These are phyloP conservation scores for Malus hybrid DNA, from an alignment of 331 rosid species.

Conservation along the genomic window DNA sequence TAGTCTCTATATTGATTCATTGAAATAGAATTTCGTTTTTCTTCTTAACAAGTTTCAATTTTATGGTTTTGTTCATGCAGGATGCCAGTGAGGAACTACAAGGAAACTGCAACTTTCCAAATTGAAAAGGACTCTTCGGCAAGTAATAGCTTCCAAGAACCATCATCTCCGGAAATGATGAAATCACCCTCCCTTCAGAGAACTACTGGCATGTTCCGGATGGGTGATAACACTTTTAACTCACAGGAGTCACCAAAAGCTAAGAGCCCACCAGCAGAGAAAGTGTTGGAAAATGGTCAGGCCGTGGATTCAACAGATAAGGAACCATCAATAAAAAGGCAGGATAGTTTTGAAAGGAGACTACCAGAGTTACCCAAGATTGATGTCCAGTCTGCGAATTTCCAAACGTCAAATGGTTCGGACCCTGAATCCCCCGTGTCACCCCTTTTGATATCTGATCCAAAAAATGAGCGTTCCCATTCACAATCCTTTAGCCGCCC, in stretches of 20 bases:
- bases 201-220: conserved; percentile 48
- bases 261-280: conserved; percentile 81
- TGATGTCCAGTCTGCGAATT: conserved; percentile 74
- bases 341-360: conserved; percentile 98
- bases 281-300: conserved; percentile 77
- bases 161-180: conserved; percentile 88
- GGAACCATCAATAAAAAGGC: conserved; percentile 88
- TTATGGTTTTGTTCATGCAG: conserved; percentile 32
- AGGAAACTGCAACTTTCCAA: conserved; percentile 84
- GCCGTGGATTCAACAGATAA: conserved; percentile 53
- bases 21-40: background rate
- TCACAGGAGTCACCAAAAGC: conserved; percentile 76
- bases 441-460: conserved; percentile 94
- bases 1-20: background rate
- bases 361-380: conserved; percentile 90
- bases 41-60: background rate
- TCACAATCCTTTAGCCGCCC: conserved; percentile 98
- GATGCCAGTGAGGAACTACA: conserved; percentile 83
- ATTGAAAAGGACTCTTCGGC: conserved; percentile 94
- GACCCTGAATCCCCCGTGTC: conserved; percentile 98
- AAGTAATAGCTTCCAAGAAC: conserved; percentile 77
- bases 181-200: conserved; percentile 97
- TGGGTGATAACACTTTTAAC: conserved; percentile 57
- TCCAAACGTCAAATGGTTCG: conserved; percentile 75
- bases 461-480: conserved; percentile 95